These are phyloP conservation scores for Hyphopichia burtonii DNA, from an alignment of 1,139 yeast species.

Conservation along the genomic window DNA sequence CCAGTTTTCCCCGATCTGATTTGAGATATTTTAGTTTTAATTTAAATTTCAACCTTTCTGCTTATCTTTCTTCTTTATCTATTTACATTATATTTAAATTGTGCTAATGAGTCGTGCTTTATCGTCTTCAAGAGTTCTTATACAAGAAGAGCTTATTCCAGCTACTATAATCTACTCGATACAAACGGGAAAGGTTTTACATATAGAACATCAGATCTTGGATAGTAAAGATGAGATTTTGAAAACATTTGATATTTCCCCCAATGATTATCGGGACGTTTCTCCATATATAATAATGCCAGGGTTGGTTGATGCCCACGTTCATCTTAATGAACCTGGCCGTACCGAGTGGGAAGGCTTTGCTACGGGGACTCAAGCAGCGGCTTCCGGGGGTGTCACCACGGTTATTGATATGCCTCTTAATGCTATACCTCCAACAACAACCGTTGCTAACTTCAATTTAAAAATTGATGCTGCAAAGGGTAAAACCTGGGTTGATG, in stretches of 20 bases:
- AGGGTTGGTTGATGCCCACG: constrained; percentile 91
- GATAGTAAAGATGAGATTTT: constrained; percentile 37
- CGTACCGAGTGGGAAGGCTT: constrained; percentile 97
- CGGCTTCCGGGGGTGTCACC: constrained; percentile 94
- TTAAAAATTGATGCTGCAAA: constrained; percentile 74
- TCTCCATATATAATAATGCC: constrained; percentile 75
- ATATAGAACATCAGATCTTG: constrained; percentile 40
- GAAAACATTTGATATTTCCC: constrained; percentile 38
- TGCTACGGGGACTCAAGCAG: constrained; percentile 88
- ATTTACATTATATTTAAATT: no score
- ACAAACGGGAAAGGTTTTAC: constrained; percentile 64
- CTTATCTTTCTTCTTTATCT: neutral
- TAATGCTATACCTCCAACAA: constrained; percentile 94
- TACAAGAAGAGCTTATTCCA: constrained; percentile 49
- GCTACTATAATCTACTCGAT: constrained; percentile 70
- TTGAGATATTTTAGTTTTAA: no score
- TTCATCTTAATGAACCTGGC: constrained; percentile 92
- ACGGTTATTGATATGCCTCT: constrained; percentile 95
- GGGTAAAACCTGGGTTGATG: constrained; percentile 88
- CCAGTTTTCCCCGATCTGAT: neutral
- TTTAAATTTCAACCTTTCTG: neutral
- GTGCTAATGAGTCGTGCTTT: constrained; percentile 42
- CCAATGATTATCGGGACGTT: constrained; percentile 48
- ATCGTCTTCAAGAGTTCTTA: constrained; percentile 62
- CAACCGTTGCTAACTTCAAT: constrained; percentile 73